phyloP scores from a whole-genome alignment of 257 asterid genomes.

The Avicennia marina region DNA sequence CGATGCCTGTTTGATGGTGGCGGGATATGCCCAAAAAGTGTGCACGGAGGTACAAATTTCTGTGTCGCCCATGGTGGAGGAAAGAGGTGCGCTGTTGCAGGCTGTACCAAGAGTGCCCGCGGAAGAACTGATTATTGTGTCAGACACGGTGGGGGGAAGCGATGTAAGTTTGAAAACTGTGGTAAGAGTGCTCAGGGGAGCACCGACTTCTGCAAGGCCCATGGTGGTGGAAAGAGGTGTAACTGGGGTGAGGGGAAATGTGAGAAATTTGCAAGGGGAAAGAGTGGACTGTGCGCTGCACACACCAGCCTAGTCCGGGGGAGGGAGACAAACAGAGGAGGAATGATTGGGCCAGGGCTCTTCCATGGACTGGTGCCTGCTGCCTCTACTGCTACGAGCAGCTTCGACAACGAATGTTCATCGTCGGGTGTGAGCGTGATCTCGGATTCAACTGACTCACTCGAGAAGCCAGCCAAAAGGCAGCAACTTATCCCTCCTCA shows the following conservation, averaged over 20 bases:
- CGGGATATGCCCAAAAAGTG: slow-evolving; percentile 93
- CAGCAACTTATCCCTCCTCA: slow-evolving; percentile 64
- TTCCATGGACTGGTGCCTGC: slow-evolving; percentile 67
- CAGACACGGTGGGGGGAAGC: slow-evolving; percentile 85
- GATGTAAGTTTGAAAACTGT: slow-evolving; percentile 64
- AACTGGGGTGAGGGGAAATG: slow-evolving; percentile 79
- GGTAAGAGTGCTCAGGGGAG: slow-evolving; percentile 94
- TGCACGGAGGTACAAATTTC: slow-evolving; percentile 86
- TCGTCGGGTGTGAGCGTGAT: slow-evolving; percentile 45
- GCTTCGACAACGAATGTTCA: slow-evolving; percentile 36
- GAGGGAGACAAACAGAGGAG: slow-evolving; percentile 34
- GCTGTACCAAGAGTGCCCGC: slow-evolving; percentile 84
- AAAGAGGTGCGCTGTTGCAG: slow-evolving; percentile 65
- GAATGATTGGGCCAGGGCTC: slow-evolving; percentile 74
- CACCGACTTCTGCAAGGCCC: slow-evolving; percentile 88
- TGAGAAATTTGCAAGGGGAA: slow-evolving; percentile 87
- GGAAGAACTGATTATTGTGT: slow-evolving; percentile 91
- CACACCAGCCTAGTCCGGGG: slow-evolving; percentile 64
- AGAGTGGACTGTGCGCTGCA: slow-evolving; percentile 82
- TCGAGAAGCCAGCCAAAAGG: slow-evolving; percentile 37
- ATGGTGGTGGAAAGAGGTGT: slow-evolving; percentile 93
- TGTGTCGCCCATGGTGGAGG: slow-evolving; percentile 98
- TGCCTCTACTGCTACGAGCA: slow-evolving; percentile 26
- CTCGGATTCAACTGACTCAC: slow-evolving; percentile 43
- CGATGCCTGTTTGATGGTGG: slow-evolving; percentile 85